Percentiles rank a stretch among this genome's conserved stretches.
phyloP scores from a whole-genome alignment of 306 rosid genomes.

The Urtica urens region DNA sequence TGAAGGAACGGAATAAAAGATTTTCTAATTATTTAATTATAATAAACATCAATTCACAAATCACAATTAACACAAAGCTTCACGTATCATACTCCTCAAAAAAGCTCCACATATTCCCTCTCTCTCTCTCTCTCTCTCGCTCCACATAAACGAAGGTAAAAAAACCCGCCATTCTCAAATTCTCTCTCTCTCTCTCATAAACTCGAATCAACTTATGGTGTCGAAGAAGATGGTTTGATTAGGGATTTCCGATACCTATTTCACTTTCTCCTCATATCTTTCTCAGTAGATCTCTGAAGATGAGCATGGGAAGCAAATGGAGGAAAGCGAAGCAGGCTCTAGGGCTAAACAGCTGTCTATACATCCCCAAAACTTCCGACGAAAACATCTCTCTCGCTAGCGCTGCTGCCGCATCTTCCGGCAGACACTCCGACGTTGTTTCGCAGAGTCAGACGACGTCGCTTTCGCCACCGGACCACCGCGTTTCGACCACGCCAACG shows the following conservation, averaged over 20 bases:
- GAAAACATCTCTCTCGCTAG: conserved; percentile 25
- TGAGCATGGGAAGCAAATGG: conserved; percentile 67
- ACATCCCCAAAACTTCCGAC: conserved; percentile 36
- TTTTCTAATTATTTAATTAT: neutral
- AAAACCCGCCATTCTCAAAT: conserved; percentile 4
- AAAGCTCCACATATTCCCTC: neutral
- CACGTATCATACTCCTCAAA: neutral
- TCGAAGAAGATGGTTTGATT: conserved; percentile 21
- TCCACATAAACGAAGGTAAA: neutral
- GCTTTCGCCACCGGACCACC: conserved; percentile 17
- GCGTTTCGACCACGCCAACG: conserved; percentile 37
- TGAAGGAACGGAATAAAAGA: neutral
- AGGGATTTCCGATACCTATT: no score
- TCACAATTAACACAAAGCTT: neutral
- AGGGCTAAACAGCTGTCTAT: conserved; percentile 43
- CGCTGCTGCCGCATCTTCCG: conserved; percentile 10
- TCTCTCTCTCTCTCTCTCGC: conserved; percentile 3
- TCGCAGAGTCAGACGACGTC: conserved; percentile 18
- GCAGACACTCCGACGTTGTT: conserved; percentile 24
- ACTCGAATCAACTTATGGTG: conserved; percentile 7
- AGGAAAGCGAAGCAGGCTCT: conserved; percentile 67
- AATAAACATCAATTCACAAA: neutral
- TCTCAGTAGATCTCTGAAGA: neutral
- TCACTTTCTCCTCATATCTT: neutral
- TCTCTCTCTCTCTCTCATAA: conserved; percentile 1